Evolutionary conservation across 2,329 filamentous ascomycete species (phyloP).

Genomic region (Stachybotrys echinatus): DNA sequence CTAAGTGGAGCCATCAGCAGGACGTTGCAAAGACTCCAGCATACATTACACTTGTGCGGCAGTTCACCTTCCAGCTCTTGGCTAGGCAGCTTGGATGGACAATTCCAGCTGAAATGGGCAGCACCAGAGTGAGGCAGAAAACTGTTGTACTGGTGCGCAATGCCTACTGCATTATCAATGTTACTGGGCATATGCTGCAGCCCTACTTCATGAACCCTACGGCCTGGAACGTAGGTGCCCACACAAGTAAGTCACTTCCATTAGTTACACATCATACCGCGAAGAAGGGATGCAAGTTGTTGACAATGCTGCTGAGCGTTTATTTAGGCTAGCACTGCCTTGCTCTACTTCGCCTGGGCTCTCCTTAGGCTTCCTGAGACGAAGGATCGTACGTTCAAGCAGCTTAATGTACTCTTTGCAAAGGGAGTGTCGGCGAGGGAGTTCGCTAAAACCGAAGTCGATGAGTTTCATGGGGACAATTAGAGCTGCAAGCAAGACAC

Average conservation of each 20-base stretch:
- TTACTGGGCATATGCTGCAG: conserved; percentile 18
- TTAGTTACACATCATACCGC: conserved; percentile 22
- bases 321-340: conserved; percentile 26
- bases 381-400: conserved; percentile 41
- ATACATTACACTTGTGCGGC: too few relatives aligned
- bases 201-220: conserved; percentile 27
- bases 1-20: too few relatives aligned
- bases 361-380: conserved; percentile 46
- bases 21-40: too few relatives aligned
- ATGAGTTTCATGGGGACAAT: conserved; percentile 4
- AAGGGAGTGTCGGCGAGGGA: conserved; percentile 28
- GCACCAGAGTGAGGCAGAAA: conserved; percentile 23
- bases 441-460: conserved; percentile 15
- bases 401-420: conserved; percentile 46
- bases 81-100: conserved; percentile 25
- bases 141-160: conserved; percentile 21
- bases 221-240: conserved; percentile 16
- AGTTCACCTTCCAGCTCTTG: conserved; percentile 17
- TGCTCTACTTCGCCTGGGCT: conserved; percentile 36
- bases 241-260: conserved; percentile 15
- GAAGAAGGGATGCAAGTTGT: too few relatives aligned
- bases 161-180: conserved; percentile 16
- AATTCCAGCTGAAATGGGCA: conserved; percentile 23
- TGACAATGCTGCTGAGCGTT: conserved; percentile 20
- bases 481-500: too few relatives aligned